Base-by-base conservation (phyloP, 306 rosid genomes). In the Abrus precatorius region DNA sequence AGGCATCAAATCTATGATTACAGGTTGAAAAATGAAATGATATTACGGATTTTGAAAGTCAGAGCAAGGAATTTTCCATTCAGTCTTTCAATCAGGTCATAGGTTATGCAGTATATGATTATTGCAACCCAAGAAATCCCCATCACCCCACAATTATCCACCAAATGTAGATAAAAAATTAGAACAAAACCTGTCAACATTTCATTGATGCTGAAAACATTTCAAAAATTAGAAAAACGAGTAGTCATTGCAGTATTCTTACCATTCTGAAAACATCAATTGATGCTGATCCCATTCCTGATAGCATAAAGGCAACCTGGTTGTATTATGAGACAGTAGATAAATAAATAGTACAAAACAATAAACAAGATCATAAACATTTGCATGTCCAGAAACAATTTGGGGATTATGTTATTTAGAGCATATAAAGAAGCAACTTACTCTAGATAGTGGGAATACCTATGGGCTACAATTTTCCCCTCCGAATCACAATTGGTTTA, bases 271-370 rank as follows among this genome's bases (percentile, higher is more conserved):
- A 94, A 79, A 92, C 97, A 88, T 92, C 92, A 13, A 56, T n/a
- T 27, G 89, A 78, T 45, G 89, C 85, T 66, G 91, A 69, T 65
- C 97, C 97, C 97, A 91, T 94, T 84, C 98, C 98, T 12, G 94
- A 83, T 64, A 94, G 91, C 98, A 92, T 94, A 29, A 94, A 75
- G 48, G 97, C 98, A 6, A 92, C 98, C 98, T 94, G 87, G 62
- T 57, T 80, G 80, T 72, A 81, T 63, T 78, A 36, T 52, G 69
- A 65, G 69, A 29, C 4, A 54, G 48, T 47, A 47, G 13, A 48
- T 56, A 66, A 63, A 73, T 59, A 78, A 75, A 77, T 49, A 43
- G 44, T n/a, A 34, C 1, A 30, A 50, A 66, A 29, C 5, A 30
- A 28, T 54, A 40, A 60, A 50, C 3, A 44, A 52, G 56, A 65